Evolutionary conservation across 2,329 filamentous ascomycete genomes (phyloP), one percentile per base, ranked within the genome.

Genomic region (Colletotrichum aenigma): DNA sequence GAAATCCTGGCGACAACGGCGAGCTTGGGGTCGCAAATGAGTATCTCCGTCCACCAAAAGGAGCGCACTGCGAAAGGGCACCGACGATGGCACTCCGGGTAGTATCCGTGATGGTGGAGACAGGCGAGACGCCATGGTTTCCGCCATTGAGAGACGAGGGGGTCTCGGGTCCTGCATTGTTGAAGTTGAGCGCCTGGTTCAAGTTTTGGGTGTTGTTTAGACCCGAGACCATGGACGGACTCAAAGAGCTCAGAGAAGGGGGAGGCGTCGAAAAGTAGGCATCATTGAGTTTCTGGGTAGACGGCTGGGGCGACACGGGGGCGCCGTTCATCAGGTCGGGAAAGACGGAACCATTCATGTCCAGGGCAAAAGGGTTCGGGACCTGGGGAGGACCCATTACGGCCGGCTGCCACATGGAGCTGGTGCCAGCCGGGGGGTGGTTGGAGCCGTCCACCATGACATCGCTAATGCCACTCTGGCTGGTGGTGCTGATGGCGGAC

Each of bases 401-500:
- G 52, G 92, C 89, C 66, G 91, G 89, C 80, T 94, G 91, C 93
- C 94, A 95, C 87, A 94, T 92, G 66, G 91, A 89, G 78, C 88
- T 87, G 66, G 89, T 87, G 69, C 85, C 86, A 76, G 86, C 87
- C 73, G 89, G 86, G 48, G 90, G 88, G 78, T 93, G 92, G 83
- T 93, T 94, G 48, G 91, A 92, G 75, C 95, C 95, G 84, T 98
- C 96, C 74, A 97, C 89, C 93, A 98, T 96, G 75, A 96, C 92
- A 83, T 98, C 97, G 85, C 95, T 97, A 84, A 96, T 94, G 66
- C 94, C 95, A 83, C 94, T 96, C 82, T 97, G 96, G 85, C 96
- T 98, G 75, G 95, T 95, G 58, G 95, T 98, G 87, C 96, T 98
- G 84, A 98, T 96, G 62, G 96, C 96, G 10, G 97, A 98, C 18